Percentiles rank a stretch among this genome's conserved stretches.
phyloP scores from a whole-genome alignment of 352 stramenopile species.

The Pythium utonaiense region DNA sequence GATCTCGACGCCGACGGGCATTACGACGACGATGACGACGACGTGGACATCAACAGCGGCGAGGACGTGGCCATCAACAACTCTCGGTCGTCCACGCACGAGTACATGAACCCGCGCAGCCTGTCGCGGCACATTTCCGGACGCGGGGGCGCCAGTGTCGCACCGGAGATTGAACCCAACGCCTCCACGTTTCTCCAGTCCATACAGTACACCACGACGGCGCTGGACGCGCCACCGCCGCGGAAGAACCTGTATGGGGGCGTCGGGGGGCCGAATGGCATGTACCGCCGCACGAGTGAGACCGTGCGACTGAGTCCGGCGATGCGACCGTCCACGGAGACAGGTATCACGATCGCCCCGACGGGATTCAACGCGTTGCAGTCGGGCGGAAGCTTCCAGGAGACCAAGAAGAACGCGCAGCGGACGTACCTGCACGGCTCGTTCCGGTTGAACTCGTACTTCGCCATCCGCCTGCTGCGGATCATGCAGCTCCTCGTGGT shows the following conservation, averaged over 20 bases:
- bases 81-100: not conserved
- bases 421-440: conserved; percentile 25
- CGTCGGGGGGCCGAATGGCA: not conserved
- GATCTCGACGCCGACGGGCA: conserved; percentile 1
- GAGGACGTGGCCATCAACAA: not conserved
- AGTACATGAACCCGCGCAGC: not conserved
- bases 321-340: conserved; percentile 11
- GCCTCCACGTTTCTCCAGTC: conserved; percentile 16
- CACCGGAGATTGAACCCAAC: not conserved
- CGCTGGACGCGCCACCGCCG: not conserved
- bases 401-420: not conserved
- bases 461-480: conserved; percentile 55
- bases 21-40: conserved; percentile 13
- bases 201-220: conserved; percentile 13
- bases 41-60: not conserved
- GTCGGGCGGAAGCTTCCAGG: not conserved
- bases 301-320: conserved; percentile 17
- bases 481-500: conserved; percentile 59
- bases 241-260: not conserved
- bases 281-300: conserved; percentile 17
- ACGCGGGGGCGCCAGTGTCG: not conserved
- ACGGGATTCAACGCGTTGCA: conserved; percentile 6
- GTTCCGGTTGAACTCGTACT: conserved; percentile 83
- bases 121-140: not conserved
- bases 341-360: conserved; percentile 18